Evolutionary conservation across 306 rosid genomes (phyloP).

Genomic region (Quercus bicolor): DNA sequence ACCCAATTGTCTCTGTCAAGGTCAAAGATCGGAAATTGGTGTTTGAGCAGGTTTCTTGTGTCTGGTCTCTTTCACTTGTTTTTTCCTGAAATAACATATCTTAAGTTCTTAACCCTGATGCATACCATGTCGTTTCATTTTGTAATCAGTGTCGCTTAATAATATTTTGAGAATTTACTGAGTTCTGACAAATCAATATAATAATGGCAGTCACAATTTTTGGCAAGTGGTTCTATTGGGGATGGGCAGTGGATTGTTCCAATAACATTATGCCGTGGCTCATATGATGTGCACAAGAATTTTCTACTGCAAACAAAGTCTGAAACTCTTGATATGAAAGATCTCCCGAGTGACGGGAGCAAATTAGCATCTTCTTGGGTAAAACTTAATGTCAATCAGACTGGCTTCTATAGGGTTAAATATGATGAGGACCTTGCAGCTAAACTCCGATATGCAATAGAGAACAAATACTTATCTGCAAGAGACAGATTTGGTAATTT

Average conservation of each 20-base stretch:
- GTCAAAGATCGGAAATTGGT: slow-evolving; percentile 58
- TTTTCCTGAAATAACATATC: neutral
- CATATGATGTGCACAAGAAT: slow-evolving; percentile 61
- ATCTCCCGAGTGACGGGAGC: slow-evolving; percentile 31
- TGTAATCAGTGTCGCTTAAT: neutral
- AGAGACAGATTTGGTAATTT: slow-evolving; percentile 80
- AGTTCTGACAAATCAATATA: neutral
- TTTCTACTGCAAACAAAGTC: slow-evolving; percentile 64
- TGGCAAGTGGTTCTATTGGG: slow-evolving; percentile 71
- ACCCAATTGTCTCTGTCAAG: slow-evolving; percentile 77
- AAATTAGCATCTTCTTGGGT: slow-evolving; percentile 46
- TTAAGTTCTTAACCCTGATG: neutral
- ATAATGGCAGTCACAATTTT: slow-evolving; percentile 67
- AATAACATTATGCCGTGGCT: slow-evolving; percentile 63
- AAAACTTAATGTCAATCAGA: slow-evolving; percentile 84
- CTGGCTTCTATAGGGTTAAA: slow-evolving; percentile 95
- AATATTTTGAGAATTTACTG: neutral
- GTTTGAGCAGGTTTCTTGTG: slow-evolving; percentile 73
- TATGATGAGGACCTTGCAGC: slow-evolving; percentile 69
- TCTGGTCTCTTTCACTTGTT: slow-evolving; percentile 2
- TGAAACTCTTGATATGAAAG: slow-evolving; percentile 48
- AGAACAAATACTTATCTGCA: slow-evolving; percentile 60
- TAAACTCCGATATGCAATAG: slow-evolving; percentile 68
- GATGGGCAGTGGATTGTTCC: slow-evolving; percentile 89
- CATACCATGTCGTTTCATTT: neutral